phyloP scores from a whole-genome alignment of 495 filamentous ascomycete genomes.

The Talaromyces stipitatus region DNA sequence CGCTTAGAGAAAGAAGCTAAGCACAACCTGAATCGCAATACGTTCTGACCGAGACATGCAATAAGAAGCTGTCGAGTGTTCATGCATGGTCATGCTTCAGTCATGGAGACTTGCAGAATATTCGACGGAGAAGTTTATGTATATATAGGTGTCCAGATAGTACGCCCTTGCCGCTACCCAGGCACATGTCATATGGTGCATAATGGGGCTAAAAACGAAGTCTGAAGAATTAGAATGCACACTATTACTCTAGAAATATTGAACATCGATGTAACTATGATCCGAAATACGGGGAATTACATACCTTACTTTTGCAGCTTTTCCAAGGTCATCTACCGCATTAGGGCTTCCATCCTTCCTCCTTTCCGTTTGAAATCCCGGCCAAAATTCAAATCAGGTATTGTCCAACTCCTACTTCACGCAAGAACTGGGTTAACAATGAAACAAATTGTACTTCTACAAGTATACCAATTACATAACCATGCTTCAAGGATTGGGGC shows the following conservation, averaged over 20 bases:
- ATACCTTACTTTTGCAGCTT: neutral
- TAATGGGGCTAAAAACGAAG: neutral
- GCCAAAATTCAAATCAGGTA: neutral
- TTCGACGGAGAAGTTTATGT: no score
- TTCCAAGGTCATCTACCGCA: neutral
- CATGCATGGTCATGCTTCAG: neutral
- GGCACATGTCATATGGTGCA: neutral
- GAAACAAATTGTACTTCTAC: no score
- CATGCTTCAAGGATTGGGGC: neutral
- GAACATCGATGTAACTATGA: neutral
- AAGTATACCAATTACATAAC: neutral
- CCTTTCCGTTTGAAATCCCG: neutral
- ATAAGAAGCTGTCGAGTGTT: neutral
- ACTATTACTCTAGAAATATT: no score
- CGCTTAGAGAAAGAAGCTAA: neutral
- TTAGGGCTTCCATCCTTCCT: neutral
- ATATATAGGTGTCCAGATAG: neutral
- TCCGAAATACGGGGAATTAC: neutral
- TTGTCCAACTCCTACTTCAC: no score
- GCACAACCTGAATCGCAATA: neutral
- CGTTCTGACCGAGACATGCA: neutral
- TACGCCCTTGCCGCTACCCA: neutral
- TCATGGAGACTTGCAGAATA: neutral
- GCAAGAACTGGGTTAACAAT: no score
- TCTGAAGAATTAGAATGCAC: no score